Evolutionary conservation across 495 filamentous ascomycete species (phyloP).

Genomic region (Penicillium turbatum): DNA sequence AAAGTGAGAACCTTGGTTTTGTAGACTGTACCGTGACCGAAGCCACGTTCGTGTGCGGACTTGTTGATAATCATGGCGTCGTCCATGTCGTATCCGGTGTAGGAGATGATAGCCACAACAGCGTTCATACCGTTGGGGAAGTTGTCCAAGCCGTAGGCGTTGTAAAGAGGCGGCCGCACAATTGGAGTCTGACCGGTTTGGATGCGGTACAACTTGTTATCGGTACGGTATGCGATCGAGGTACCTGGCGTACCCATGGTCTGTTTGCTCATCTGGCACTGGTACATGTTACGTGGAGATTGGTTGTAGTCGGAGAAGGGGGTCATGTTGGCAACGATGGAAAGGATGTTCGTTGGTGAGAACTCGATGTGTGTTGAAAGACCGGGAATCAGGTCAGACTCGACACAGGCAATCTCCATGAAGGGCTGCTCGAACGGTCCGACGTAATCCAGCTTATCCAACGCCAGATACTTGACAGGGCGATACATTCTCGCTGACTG

Average conservation of each 20-base stretch:
- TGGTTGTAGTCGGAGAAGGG: slow-evolving; percentile 99
- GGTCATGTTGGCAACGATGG: slow-evolving; percentile 97
- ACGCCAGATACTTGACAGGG: slow-evolving; percentile 84
- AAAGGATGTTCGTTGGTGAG: slow-evolving; percentile 93
- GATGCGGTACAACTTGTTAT: slow-evolving; percentile 94
- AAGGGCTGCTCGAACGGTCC: slow-evolving; percentile 95
- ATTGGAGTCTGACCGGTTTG: slow-evolving; percentile 96
- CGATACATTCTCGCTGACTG: slow-evolving; percentile 80
- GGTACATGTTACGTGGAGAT: slow-evolving; percentile 98
- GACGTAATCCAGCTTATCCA: slow-evolving; percentile 79
- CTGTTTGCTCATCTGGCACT: slow-evolving; percentile 99
- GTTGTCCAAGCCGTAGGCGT: slow-evolving; percentile 95
- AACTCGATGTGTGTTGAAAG: slow-evolving; percentile 91
- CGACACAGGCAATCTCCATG: slow-evolving; percentile 91
- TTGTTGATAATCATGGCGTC: slow-evolving; percentile 99
- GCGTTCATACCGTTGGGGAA: slow-evolving; percentile 98
- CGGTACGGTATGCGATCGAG: slow-evolving; percentile 78
- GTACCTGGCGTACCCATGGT: slow-evolving; percentile 96
- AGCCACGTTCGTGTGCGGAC: slow-evolving; percentile 94
- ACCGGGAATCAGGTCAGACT: slow-evolving; percentile 77
- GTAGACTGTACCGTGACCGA: slow-evolving; percentile 93
- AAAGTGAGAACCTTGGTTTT: slow-evolving; percentile 89
- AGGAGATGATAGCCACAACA: slow-evolving; percentile 95
- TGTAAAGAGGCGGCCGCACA: slow-evolving; percentile 85
- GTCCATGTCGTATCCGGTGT: slow-evolving; percentile 99